phyloP scores from a whole-genome alignment of 345 rosid genomes.

The Lepidium sativum region DNA sequence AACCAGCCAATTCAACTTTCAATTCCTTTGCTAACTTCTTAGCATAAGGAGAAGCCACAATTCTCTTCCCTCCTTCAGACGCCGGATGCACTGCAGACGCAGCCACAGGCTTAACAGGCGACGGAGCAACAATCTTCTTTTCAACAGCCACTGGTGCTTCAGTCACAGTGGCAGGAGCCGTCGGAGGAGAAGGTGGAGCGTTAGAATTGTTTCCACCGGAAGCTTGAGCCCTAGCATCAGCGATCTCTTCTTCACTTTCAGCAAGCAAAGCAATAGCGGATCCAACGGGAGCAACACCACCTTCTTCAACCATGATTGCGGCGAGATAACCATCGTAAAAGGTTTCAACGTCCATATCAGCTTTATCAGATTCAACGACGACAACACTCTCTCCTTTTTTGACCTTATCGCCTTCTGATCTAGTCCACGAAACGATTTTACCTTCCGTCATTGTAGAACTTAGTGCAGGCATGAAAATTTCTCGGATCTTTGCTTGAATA shows the following conservation, averaged over 20 bases:
- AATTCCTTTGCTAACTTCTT: conserved; percentile 83
- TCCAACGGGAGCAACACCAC: conserved; percentile 85
- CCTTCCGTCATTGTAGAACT: conserved; percentile 98
- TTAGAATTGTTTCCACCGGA: conserved; percentile 16
- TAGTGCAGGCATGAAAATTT: conserved; percentile 98
- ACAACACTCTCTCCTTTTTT: conserved; percentile 89
- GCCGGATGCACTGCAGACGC: conserved; percentile 60
- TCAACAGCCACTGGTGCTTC: conserved; percentile 4
- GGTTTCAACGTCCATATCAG: conserved; percentile 98
- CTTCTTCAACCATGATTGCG: conserved; percentile 91
- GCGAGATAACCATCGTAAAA: conserved; percentile 92
- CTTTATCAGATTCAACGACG: conserved; percentile 92
- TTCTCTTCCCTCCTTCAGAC: conserved; percentile 80
- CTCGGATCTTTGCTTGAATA: conserved; percentile 73
- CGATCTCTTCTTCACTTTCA: conserved; percentile 66
- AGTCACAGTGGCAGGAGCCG: not conserved
- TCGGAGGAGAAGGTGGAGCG: conserved; percentile 14
- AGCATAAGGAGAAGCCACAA: conserved; percentile 85
- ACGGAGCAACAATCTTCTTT: conserved; percentile 5
- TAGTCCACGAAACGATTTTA: conserved; percentile 90
- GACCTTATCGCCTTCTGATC: conserved; percentile 86
- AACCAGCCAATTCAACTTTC: conserved; percentile 58
- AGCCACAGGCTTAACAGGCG: not conserved
- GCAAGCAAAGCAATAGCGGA: conserved; percentile 91
- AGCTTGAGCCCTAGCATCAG: conserved; percentile 64